These are phyloP conservation scores for Theobroma cacao DNA, from an alignment of 345 rosid species.

Conservation along the genomic window DNA sequence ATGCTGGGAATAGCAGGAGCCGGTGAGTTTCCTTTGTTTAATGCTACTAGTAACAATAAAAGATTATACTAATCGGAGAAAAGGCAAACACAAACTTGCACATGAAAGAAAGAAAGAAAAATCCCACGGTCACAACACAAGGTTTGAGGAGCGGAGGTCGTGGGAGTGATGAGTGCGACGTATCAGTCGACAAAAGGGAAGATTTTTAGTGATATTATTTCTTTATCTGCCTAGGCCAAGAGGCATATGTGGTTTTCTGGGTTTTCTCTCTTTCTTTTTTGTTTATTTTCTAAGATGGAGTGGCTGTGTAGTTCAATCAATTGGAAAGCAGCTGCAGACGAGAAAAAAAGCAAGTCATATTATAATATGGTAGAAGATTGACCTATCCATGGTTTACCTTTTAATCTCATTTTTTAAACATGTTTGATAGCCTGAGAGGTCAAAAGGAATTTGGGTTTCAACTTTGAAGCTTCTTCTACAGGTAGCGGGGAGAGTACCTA, in stretches of 20 bases:
- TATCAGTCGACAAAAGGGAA: conserved; percentile 49
- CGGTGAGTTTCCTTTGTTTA: not conserved
- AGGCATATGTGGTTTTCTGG: not conserved
- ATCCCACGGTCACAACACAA: conserved; percentile 8
- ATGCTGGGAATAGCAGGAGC: not conserved
- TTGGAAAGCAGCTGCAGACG: not conserved
- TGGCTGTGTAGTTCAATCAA: not conserved
- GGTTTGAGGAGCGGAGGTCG: conserved; percentile 25
- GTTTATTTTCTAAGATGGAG: not conserved
- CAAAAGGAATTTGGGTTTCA: conserved; percentile 20
- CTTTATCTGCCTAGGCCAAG: not conserved
- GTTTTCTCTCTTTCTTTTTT: not conserved
- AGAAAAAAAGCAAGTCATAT: not conserved
- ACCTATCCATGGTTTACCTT: conserved; percentile 24
- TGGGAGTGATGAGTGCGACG: conserved; percentile 65
- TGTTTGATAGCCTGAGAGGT: conserved; percentile 24
- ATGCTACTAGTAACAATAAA: not conserved
- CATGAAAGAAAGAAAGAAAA: not conserved
- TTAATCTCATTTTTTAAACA: conserved; percentile 13
- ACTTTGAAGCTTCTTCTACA: conserved; percentile 9
- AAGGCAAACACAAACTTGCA: not conserved
- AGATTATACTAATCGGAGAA: not conserved
- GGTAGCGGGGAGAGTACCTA: conserved; percentile 27
- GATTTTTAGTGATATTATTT: conserved; percentile 9
- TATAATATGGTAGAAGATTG: conserved; percentile 27